Evolutionary conservation across 2,329 filamentous ascomycete genomes (phyloP).

Genomic region (Trematosphaeria pertusa): DNA sequence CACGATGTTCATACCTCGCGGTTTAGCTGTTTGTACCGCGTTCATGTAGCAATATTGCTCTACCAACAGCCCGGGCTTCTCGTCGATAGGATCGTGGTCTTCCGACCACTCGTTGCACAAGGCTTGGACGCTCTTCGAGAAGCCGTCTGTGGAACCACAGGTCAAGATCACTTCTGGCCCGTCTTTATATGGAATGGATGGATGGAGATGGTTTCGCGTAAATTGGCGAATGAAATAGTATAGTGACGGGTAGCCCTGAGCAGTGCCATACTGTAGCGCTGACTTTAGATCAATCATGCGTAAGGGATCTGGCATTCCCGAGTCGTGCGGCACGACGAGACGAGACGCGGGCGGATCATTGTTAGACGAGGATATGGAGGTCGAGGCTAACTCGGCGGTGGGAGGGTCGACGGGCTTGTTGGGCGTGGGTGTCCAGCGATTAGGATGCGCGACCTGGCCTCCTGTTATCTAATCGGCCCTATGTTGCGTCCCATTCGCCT

Average conservation of each 20-base stretch:
- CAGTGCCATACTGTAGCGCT: slow-evolving; percentile 86
- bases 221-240: slow-evolving; percentile 82
- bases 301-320: slow-evolving; percentile 62
- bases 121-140: slow-evolving; percentile 77
- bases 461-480: too few species aligned
- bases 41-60: slow-evolving; percentile 86
- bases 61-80: slow-evolving; percentile 78
- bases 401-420: slow-evolving; percentile 62
- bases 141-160: slow-evolving; percentile 84
- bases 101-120: slow-evolving; percentile 79
- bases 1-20: slow-evolving; percentile 75
- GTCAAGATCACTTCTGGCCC: slow-evolving; percentile 82
- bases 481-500: neutral
- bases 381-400: slow-evolving; percentile 35
- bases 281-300: slow-evolving; percentile 81
- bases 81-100: slow-evolving; percentile 68
- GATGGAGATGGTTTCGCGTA: slow-evolving; percentile 76
- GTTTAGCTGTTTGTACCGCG: slow-evolving; percentile 70
- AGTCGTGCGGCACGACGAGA: slow-evolving; percentile 75
- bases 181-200: slow-evolving; percentile 77
- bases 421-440: slow-evolving; percentile 75
- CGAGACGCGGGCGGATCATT: slow-evolving; percentile 51
- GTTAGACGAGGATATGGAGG: slow-evolving; percentile 32
- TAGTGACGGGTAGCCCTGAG: slow-evolving; percentile 80
- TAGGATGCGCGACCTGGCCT: slow-evolving; percentile 66